Percentiles rank a stretch among this genome's conserved stretches.
Evolutionary conservation across 2,329 filamentous ascomycete species (phyloP).

Genomic region (Neofusicoccum ribis): DNA sequence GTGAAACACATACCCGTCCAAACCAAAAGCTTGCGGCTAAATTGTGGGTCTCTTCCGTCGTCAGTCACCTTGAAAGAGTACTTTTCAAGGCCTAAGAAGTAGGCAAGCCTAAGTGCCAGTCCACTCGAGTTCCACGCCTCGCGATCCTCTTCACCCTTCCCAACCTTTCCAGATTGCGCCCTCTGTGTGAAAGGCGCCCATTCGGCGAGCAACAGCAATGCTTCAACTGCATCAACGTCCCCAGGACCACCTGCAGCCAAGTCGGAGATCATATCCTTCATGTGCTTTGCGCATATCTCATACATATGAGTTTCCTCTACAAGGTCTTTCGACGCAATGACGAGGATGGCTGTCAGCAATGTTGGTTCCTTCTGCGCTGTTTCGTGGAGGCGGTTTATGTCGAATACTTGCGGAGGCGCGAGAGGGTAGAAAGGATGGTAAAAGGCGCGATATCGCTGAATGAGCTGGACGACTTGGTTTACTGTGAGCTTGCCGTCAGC

Average conservation of each 20-base stretch:
- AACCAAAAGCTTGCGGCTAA: slow-evolving; percentile 64
- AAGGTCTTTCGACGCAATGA: slow-evolving; percentile 71
- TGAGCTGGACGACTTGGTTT: slow-evolving; percentile 53
- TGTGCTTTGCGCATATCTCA: slow-evolving; percentile 66
- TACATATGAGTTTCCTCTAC: slow-evolving; percentile 63
- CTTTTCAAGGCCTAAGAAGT: slow-evolving; percentile 68
- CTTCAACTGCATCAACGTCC: slow-evolving; percentile 70
- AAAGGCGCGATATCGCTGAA: slow-evolving; percentile 61
- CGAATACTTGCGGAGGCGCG: slow-evolving; percentile 61
- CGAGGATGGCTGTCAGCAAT: slow-evolving; percentile 68
- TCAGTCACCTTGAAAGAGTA: slow-evolving; percentile 65
- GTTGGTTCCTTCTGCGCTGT: slow-evolving; percentile 65
- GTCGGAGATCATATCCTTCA: slow-evolving; percentile 67
- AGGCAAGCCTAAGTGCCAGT: slow-evolving; percentile 67
- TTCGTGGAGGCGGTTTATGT: slow-evolving; percentile 53
- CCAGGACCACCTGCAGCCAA: slow-evolving; percentile 67
- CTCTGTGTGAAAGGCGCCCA: slow-evolving; percentile 70
- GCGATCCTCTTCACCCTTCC: slow-evolving; percentile 71
- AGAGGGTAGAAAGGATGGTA: slow-evolving; percentile 72
- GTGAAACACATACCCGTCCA: slow-evolving; percentile 57
- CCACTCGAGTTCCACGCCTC: slow-evolving; percentile 78
- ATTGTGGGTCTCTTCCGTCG: slow-evolving; percentile 58
- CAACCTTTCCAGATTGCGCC: slow-evolving; percentile 61
- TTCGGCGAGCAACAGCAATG: slow-evolving; percentile 68
- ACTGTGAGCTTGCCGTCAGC: slow-evolving; percentile 43